These are phyloP conservation scores for Mycena latifolia DNA, from an alignment of 768 basidiomycete species.

Conservation along the genomic window DNA sequence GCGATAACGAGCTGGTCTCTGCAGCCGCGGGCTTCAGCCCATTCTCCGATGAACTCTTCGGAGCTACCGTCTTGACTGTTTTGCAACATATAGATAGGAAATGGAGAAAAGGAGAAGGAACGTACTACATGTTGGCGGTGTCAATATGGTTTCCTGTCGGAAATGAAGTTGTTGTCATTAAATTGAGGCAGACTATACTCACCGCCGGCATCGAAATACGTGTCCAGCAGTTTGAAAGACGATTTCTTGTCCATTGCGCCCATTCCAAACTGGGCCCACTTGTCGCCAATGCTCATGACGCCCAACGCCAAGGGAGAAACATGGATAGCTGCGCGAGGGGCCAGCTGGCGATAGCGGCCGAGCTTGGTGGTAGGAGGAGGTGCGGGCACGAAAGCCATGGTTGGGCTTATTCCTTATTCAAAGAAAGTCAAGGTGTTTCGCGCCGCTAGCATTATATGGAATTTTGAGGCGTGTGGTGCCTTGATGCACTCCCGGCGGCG, in stretches of 20 bases:
- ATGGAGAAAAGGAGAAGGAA: background rate
- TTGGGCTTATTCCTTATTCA: no score
- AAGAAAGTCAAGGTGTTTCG: no score
- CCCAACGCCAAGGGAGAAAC: conserved; percentile 60
- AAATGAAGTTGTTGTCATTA: background rate
- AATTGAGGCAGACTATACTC: background rate
- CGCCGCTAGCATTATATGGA: no score
- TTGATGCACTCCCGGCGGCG: no score
- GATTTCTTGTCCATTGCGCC: conserved; percentile 10
- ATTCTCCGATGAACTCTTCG: conserved; percentile 57
- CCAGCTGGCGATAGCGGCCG: conserved; percentile 44
- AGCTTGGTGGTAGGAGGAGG: conserved; percentile 39
- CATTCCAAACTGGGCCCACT: conserved; percentile 42
- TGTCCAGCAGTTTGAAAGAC: background rate
- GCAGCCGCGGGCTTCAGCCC: conserved; percentile 57
- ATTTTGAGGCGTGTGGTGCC: no score
- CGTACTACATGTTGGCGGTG: background rate
- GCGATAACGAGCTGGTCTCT: background rate
- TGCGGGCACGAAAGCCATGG: conserved; percentile 1
- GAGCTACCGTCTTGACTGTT: background rate
- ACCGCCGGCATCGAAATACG: background rate
- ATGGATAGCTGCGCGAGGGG: conserved; percentile 48
- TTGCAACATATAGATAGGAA: background rate
- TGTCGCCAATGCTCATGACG: conserved; percentile 57
- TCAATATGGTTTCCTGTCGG: background rate